Base-by-base conservation (phyloP, 108 stramenopile genomes). In the Pseudonitzschia delicatissima region DNA sequence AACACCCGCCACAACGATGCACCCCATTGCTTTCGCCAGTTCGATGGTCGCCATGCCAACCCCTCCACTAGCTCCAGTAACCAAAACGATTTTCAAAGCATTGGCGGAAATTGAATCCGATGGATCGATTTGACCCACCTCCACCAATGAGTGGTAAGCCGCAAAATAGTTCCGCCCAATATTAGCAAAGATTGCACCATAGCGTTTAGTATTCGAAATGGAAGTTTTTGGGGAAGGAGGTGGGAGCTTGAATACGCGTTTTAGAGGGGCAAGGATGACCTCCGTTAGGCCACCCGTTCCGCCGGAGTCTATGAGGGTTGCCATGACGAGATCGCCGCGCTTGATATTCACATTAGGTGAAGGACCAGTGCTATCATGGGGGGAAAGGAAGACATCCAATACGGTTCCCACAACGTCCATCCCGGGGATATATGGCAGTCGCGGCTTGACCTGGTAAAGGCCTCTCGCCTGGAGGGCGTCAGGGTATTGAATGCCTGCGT, bases 11-110 rank as follows among this genome's bases (percentile, higher is more conserved):
- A 88, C 82, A 0, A 88, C 84, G 53, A 67, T 83, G 17, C 82
- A 80, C 1, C 87, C 87, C 82, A 83, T 82, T 0, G 87, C 87
- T 57, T 78, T 84, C 33, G 83, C 83, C 25, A 88, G 45, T 62
- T 88, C 87, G 45, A 88, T 76, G n/a, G 87, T 75, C 4, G 84
- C 87, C 87, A 88, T 88, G 17, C 87, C 87, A 12, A 88, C 84
- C 15, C 87, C 87, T n/a, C 87, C 87, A 34, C 81, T 82, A 12
- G 87, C 83, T 27, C 87, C 87, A 49, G 82, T 82, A 3, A 88
- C 84, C 21, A 88, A 51, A 0, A 88, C 84, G 21, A 88, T 59
- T 39, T 80, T 82, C 2, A 27, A 7, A 23, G 6, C 4, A 28
- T 53, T 31, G 29, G 5, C 5, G 20, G 23, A 6, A 23, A 2